Percentiles rank a stretch among this genome's conserved stretches.
These are phyloP conservation scores for Penicillium sclerotiorum DNA, from an alignment of 2,329 filamentous ascomycete genomes.

Conservation along the genomic window DNA sequence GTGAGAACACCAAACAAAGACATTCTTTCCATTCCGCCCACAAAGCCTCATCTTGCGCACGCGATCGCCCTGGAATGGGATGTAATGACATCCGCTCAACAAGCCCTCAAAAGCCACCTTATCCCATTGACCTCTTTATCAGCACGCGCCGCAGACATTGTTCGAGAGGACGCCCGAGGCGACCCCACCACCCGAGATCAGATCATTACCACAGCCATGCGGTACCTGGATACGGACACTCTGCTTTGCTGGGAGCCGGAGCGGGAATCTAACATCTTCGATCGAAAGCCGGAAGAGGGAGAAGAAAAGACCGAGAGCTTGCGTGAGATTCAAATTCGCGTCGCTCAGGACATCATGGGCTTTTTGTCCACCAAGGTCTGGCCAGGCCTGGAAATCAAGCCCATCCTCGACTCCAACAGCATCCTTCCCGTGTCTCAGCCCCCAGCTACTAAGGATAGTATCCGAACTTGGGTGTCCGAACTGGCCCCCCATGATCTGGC, in stretches of 20 bases:
- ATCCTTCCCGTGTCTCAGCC: conserved; percentile 77
- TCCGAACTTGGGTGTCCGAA: conserved; percentile 74
- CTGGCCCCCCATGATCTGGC: conserved; percentile 81
- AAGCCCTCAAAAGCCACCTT: conserved; percentile 82
- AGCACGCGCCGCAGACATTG: conserved; percentile 81
- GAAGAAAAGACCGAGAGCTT: conserved; percentile 59
- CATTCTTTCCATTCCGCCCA: conserved; percentile 70
- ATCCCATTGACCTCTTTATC: conserved; percentile 87
- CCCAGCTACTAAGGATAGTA: conserved; percentile 72
- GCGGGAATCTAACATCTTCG: conserved; percentile 51
- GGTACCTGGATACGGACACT: conserved; percentile 90
- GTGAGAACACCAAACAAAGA: conserved; percentile 76
- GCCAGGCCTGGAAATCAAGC: conserved; percentile 77
- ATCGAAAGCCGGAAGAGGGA: conserved; percentile 47
- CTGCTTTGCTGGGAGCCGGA: conserved; percentile 84
- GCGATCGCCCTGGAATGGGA: conserved; percentile 95
- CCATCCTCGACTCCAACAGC: conserved; percentile 75
- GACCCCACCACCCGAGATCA: conserved; percentile 59
- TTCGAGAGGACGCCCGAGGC: conserved; percentile 62
- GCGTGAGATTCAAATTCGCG: conserved; percentile 70
- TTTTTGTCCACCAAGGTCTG: conserved; percentile 75
- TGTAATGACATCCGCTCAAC: conserved; percentile 74
- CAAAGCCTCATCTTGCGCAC: conserved; percentile 78
- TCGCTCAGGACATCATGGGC: conserved; percentile 69
- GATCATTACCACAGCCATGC: conserved; percentile 71